These are phyloP conservation scores for Coelastrella sp. DNA, from an alignment of 139 green algal genomes.

Conservation along the genomic window DNA sequence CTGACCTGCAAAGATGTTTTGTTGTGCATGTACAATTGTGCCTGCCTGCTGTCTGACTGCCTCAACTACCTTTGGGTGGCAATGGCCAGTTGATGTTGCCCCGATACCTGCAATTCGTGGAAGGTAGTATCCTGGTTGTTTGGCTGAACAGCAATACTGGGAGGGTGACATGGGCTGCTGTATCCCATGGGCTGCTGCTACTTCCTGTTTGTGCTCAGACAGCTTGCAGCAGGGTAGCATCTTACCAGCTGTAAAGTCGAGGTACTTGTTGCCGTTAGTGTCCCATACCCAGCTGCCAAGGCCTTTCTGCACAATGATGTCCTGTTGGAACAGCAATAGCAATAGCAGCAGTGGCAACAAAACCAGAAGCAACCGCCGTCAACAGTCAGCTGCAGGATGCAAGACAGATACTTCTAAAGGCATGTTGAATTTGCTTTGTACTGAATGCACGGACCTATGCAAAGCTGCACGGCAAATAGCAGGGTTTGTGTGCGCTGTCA, in stretches of 20 bases:
- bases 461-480: too few relatives aligned
- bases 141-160: not conserved
- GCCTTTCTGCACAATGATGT: slow-evolving; percentile 69
- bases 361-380: not conserved
- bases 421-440: too few relatives aligned
- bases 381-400: not conserved
- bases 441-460: too few relatives aligned
- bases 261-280: slow-evolving; percentile 69
- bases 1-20: slow-evolving; percentile 77
- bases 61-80: slow-evolving; percentile 83
- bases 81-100: slow-evolving; percentile 83
- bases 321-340: slow-evolving; percentile 54
- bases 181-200: not conserved
- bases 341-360: not conserved
- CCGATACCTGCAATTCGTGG: slow-evolving; percentile 73
- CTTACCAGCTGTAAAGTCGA: slow-evolving; percentile 78
- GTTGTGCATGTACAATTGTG: slow-evolving; percentile 81
- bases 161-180: too few relatives aligned
- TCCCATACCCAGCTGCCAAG: slow-evolving; percentile 77
- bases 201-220: not conserved
- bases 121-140: too few relatives aligned
- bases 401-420: not conserved
- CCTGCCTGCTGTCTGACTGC: slow-evolving; percentile 81
- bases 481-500: too few relatives aligned
- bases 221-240: not conserved